phyloP scores from a whole-genome alignment of 805 yeast genomes.

The Candida boidinii region DNA sequence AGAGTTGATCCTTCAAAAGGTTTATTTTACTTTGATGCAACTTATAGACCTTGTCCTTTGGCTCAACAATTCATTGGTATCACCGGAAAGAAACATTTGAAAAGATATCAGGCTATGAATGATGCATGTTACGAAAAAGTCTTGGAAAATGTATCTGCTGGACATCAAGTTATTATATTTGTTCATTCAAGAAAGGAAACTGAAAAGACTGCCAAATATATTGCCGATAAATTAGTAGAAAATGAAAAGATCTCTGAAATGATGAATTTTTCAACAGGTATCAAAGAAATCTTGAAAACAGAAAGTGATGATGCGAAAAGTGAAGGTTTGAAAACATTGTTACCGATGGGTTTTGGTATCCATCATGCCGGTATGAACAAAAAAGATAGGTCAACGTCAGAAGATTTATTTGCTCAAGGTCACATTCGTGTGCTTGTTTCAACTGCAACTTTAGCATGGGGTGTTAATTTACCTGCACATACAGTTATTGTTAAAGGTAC shows the following conservation, averaged over 20 bases:
- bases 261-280: slow-evolving; percentile 44
- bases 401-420: slow-evolving; percentile 84
- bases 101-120: slow-evolving; percentile 74
- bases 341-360: slow-evolving; percentile 72
- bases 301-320: slow-evolving; percentile 55
- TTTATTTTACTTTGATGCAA: slow-evolving; percentile 72
- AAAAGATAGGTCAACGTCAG: slow-evolving; percentile 68
- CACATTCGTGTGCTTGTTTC: slow-evolving; percentile 77
- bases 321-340: slow-evolving; percentile 44
- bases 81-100: slow-evolving; percentile 73
- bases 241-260: slow-evolving; percentile 37
- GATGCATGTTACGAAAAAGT: slow-evolving; percentile 84
- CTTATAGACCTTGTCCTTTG: slow-evolving; percentile 87
- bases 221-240: slow-evolving; percentile 53
- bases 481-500: slow-evolving; percentile 93
- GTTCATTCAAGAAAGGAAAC: slow-evolving; percentile 96
- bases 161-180: slow-evolving; percentile 78
- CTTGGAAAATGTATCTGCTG: slow-evolving; percentile 48
- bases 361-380: slow-evolving; percentile 87
- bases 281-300: slow-evolving; percentile 50
- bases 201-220: slow-evolving; percentile 67
- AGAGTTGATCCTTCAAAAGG: slow-evolving; percentile 54
- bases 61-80: slow-evolving; percentile 85
- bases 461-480: slow-evolving; percentile 92
- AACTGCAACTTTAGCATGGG: slow-evolving; percentile 95